Evolutionary conservation across 169 alveolate species (phyloP), one percentile per base, ranked within the genome.

Genomic region (Cryptosporidium muris): DNA sequence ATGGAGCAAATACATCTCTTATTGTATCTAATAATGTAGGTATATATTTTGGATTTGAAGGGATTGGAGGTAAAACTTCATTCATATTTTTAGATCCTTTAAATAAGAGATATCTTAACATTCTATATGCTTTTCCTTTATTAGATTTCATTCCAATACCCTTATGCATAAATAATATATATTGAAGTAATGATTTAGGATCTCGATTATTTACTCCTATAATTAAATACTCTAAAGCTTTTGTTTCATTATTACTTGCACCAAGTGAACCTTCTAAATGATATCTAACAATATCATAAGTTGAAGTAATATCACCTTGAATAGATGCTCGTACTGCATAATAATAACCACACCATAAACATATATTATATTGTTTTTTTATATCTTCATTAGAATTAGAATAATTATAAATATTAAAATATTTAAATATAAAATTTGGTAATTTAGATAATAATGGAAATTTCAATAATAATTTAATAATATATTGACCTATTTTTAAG

Each of bases 291-390:
- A 74, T n/a, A 45, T 14, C 36, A 5, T 74, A 68, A 16, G 85
- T 74, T 25, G 85, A 74, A 4, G 16, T 25, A 74, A 74, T 74
- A 25, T 74, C 74, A 6, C 85, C 85, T n/a, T 60, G 54, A 9
- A 63, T 40, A 37, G 85, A 74, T 2, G 85, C 38, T 43, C 85
- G 54, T 49, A n/a, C 43, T 14, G 68, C 40, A n/a, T 74, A 74
- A 36, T 74, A 74, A 37, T 74, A 68, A 48, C 85, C 60, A 47
- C 85, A 74, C 85, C 85, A 74, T 8, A 74, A 40, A 8, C 74
- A 74, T 56, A 68, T 58, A 43, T 74, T 74, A 25, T 25, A 25
- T 25, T 25, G 25, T 25, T 25, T 25, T 25, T 25, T 25, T 25
- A 25, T 25, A 25, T 25, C 0, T 25, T 25, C 25, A 25, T 25